A percentile compares a stretch with the other conserved stretches of the same genome.
These are phyloP conservation scores for Sistotremastrum suecicum DNA, from an alignment of 768 basidiomycete genomes.

Conservation along the genomic window DNA sequence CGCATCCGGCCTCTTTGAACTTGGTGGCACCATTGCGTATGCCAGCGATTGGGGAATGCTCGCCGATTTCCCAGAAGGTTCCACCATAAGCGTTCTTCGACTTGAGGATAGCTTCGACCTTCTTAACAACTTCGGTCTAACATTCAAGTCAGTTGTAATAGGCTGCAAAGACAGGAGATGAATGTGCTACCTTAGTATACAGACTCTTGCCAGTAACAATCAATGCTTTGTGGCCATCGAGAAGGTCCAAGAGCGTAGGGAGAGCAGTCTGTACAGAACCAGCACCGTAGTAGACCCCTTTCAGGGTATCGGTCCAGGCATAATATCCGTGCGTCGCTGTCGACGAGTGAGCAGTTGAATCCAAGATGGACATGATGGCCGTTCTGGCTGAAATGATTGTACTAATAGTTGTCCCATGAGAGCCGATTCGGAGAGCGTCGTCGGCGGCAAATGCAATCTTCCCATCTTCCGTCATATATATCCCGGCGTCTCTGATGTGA, in stretches of 20 bases:
- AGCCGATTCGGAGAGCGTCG: no score
- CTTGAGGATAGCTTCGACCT: constrained; percentile 41
- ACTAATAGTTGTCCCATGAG: no score
- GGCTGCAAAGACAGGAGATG: background rate
- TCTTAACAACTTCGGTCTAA: constrained; percentile 48
- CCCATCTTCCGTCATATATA: no score
- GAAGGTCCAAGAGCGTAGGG: constrained; percentile 38
- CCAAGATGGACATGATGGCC: background rate
- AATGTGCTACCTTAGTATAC: constrained; percentile 36
- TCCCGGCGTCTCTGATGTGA: no score
- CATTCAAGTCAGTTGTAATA: background rate
- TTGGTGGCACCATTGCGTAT: constrained; percentile 41
- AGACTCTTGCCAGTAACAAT: constrained; percentile 62
- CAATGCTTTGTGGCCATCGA: constrained; percentile 50
- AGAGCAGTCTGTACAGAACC: constrained; percentile 48
- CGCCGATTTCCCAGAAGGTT: constrained; percentile 60
- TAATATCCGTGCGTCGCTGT: constrained; percentile 38
- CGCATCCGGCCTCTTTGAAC: constrained; percentile 43
- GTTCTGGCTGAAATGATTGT: no score
- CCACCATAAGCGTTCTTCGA: constrained; percentile 44
- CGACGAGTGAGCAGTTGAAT: background rate
- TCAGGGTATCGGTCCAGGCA: constrained; percentile 51
- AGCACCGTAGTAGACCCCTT: constrained; percentile 59
- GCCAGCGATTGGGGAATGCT: constrained; percentile 57
- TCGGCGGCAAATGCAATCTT: no score